Base-by-base conservation (phyloP, 192 early-diverging fungal genomes). In the Paraglomus brasilianum region DNA sequence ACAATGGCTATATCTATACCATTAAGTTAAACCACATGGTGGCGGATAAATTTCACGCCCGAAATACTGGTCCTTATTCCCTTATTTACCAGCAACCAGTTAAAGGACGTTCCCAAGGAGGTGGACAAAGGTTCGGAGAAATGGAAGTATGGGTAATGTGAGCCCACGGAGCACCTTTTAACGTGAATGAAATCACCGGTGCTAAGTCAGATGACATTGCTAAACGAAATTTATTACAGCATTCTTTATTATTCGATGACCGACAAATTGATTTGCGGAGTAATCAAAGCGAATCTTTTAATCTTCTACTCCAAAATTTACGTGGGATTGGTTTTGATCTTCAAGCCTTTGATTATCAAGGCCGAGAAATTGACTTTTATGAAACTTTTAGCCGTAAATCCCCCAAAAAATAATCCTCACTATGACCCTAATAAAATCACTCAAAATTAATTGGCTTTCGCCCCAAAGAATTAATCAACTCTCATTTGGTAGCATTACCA, bases 21-120 rank as follows among this genome's bases (percentile, higher is more conserved):
- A 17, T 62, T 43, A 62, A 62, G 36, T 45, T 62, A 45, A 62
- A 62, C 45, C 59, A 62, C 13, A 62, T 62, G 59, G 59, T 62
- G 15, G 9, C 41, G 1, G 59, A 62, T 17, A 62, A 62, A 45
- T 43, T 62, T 6, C 59, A 62, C 36, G 59, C 59, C 13, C 59
- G 59, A 1, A 62, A 62, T 45, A 22, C 19, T 8, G 59, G 59
- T 43, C 42, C 59, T 14, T 62, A 62, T 45, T 62, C 59, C 1
- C 15, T 62, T n/a, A 45, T 62, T 9, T 62, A 62, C 24, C 59
- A 62, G 22, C 59, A 62, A 4, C 59, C 59, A 10, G 3, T 62
- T 2, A 62, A 62, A 21, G 59, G 59, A 10, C 59, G 59, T 1
- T 62, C 59, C 42, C 59, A 45, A 62, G 59, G 59, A 21, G 59